These are phyloP conservation scores for Leishmania turanica DNA, from an alignment of 208 protist genomes.

Conservation along the genomic window DNA sequence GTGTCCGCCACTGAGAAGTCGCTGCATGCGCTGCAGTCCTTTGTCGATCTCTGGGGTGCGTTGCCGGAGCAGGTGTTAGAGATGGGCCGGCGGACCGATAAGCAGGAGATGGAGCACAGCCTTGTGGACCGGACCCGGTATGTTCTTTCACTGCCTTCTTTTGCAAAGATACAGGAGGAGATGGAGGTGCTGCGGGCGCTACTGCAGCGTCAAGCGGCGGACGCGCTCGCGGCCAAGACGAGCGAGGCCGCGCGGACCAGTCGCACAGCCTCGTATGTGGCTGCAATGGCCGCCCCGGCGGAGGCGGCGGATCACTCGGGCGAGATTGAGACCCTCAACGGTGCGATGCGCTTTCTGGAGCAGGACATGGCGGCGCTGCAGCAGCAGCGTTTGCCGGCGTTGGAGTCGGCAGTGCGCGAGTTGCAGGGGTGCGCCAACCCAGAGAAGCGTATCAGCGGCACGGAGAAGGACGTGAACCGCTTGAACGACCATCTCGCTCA, in stretches of 20 bases:
- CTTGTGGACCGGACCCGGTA: constrained; percentile 62
- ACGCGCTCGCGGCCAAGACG: constrained; percentile 51
- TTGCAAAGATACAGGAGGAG: constrained; percentile 65
- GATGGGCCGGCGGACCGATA: constrained; percentile 42
- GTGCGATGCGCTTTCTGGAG: constrained; percentile 35
- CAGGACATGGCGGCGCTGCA: constrained; percentile 41
- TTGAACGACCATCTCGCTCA: constrained; percentile 43
- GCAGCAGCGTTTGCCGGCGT: constrained; percentile 25
- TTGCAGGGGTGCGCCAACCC: constrained; percentile 9
- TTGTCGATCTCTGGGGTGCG: constrained; percentile 66
- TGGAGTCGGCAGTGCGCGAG: constrained; percentile 31
- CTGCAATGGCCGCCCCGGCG: background rate
- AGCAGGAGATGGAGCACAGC: constrained; percentile 36
- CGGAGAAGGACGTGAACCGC: constrained; percentile 34
- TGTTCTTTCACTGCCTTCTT: constrained; percentile 66
- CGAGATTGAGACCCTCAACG: constrained; percentile 23
- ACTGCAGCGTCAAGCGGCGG: constrained; percentile 59
- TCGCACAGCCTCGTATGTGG: constrained; percentile 16
- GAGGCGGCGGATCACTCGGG: background rate
- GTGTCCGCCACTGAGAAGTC: constrained; percentile 20
- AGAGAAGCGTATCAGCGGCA: constrained; percentile 12
- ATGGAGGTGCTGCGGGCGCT: constrained; percentile 66
- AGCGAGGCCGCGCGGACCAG: constrained; percentile 28
- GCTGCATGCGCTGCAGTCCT: constrained; percentile 31
- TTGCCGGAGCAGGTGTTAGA: constrained; percentile 34